Percentiles rank a stretch among this genome's conserved stretches.
Conservation (phyloP, 129 eudicot species). For the Artemisia tridentata region DNA sequence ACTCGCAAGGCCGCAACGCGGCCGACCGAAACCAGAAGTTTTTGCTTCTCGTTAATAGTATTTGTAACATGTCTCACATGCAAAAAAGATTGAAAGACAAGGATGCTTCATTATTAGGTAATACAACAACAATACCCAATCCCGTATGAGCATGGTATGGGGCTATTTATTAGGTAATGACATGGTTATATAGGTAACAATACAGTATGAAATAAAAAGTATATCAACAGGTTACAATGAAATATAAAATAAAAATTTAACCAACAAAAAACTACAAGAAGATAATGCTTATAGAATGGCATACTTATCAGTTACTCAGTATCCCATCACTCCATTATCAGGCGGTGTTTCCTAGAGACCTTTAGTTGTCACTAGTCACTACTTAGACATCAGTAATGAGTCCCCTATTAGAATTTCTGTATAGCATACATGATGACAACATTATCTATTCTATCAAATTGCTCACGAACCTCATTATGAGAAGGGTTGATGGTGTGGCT, state of each 20-base stretch:
- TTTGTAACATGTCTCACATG: too few species aligned
- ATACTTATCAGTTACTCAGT: too few species aligned
- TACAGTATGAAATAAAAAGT: too few species aligned
- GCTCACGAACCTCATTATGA: background rate
- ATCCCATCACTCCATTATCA: too few species aligned
- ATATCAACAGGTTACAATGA: background rate
- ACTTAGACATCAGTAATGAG: background rate
- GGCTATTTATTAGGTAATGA: background rate
- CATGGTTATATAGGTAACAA: background rate
- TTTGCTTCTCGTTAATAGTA: too few species aligned
- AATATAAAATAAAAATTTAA: background rate
- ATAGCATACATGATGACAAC: background rate
- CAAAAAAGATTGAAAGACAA: too few species aligned
- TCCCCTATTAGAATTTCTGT: background rate
- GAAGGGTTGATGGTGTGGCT: constrained; percentile 11
- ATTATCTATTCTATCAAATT: background rate
- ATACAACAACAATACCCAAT: too few species aligned
- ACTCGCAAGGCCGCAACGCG: too few species aligned
- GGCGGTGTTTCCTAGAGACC: too few species aligned
- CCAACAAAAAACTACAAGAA: background rate
- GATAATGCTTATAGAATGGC: background rate
- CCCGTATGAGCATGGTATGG: too few species aligned
- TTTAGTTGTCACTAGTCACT: background rate
- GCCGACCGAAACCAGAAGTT: too few species aligned
- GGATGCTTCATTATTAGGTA: too few species aligned